Evolutionary conservation across 805 yeast species (phyloP), one percentile per base, ranked within the genome.

Genomic region (Metschnikowia similis): DNA sequence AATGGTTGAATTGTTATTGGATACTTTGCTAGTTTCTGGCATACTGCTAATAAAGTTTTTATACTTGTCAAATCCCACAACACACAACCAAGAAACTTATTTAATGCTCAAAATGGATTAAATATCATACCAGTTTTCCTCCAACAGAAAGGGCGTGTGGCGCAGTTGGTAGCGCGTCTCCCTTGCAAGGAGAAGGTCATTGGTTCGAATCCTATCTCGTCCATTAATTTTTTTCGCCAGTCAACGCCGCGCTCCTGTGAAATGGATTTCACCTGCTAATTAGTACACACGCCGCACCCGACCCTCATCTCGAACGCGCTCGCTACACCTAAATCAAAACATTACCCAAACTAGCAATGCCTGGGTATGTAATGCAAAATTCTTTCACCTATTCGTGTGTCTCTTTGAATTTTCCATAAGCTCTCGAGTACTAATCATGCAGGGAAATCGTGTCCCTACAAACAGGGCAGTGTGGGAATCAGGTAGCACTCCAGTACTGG

Each of bases 381-480:
- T 6, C 14, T 14, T 34, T 13, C 26, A 10, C n/a, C n/a, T 41
- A 8, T 17, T 13, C 8, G 31, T 27, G 41, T 2, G 41, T 38
- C 41, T n/a, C 9, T 16, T 37, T 4, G 9, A 13, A 8, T 13
- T 14, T n/a, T 27, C 9, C n/a, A n/a, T n/a, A n/a, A 30, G 14
- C 13, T 36, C 11, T 7, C 17, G 30, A 16, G 8, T 55, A 65
- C 70, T 63, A 66, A 63, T 66, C 16, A 1, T 6, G 6, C 36
- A 71, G 91, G 8, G 90, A 86, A 64, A 81, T 85, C 2, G 74
- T 86, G 37, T 84, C 91, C 1, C 66, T 86, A 9, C 91, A 85
- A 59, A 81, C 82, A 9, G 96, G 96, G 27, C 99, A 94, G 70
- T 94, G 99, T 72, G 99, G 99, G 50, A 94, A 94, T 68, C 98